Percentiles rank a stretch among this genome's conserved stretches.
These are phyloP conservation scores for Rhizopogon salebrosus DNA, from an alignment of 768 basidiomycete species.

Conservation along the genomic window DNA sequence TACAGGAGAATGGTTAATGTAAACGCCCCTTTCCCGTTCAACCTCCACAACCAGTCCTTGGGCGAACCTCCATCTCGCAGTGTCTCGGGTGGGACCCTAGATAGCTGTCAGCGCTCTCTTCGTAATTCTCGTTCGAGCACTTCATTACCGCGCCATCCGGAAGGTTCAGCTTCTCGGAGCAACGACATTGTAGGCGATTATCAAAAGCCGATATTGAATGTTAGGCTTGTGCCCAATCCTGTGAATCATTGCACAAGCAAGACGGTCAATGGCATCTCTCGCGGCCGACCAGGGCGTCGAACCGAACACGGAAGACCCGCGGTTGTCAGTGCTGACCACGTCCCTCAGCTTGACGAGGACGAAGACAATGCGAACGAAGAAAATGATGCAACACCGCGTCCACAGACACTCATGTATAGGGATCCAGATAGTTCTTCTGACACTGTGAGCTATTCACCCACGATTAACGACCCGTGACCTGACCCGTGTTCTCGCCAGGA, in stretches of 20 bases:
- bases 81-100: conserved; percentile 26
- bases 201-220: conserved; percentile 12
- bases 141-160: conserved; percentile 16
- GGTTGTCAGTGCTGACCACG: not conserved
- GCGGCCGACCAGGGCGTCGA: conserved; percentile 17
- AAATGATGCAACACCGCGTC: conserved; percentile 5
- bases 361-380: not conserved
- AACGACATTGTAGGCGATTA: not conserved
- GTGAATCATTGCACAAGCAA: conserved; percentile 1
- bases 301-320: conserved; percentile 9
- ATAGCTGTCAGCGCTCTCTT: conserved; percentile 15
- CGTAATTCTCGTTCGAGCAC: conserved; percentile 12
- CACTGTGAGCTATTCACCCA: not conserved
- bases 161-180: conserved; percentile 13
- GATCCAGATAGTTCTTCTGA: not conserved
- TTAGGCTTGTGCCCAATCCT: conserved; percentile 17
- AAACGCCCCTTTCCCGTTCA: conserved; percentile 55
- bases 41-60: conserved; percentile 40
- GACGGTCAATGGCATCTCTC: conserved; percentile 7
- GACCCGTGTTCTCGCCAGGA: conserved; percentile 5
- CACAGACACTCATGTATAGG: not conserved
- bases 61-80: conserved; percentile 27
- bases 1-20: conserved; percentile 70
- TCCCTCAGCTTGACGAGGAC: not conserved
- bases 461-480: conserved; percentile 5